Percentiles rank a stretch among this genome's conserved stretches.
Conservation (phyloP, 371 early-diverging fungal species). For the Thermomucor indicae-seudaticae region DNA sequence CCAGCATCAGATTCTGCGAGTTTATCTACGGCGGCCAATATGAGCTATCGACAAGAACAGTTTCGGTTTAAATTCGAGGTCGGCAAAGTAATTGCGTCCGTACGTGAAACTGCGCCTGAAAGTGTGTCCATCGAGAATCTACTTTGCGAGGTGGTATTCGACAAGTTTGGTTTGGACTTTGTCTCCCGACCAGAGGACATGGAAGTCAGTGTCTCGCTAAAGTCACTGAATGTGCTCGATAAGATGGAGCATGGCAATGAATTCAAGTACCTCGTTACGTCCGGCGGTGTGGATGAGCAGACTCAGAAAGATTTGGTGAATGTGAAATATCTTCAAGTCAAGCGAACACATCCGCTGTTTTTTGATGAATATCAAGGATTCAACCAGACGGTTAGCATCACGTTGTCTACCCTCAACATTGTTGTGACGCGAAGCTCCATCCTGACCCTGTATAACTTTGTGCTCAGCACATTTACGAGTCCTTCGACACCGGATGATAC, state of each 20-base stretch:
- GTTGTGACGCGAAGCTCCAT: conserved; percentile 70
- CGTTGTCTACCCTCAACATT: conserved; percentile 66
- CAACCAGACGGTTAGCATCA: conserved; percentile 67
- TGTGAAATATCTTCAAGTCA: conserved; percentile 59
- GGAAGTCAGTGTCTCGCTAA: conserved; percentile 57
- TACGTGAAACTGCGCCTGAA: conserved; percentile 44
- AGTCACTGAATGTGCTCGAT: conserved; percentile 62
- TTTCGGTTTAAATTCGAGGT: conserved; percentile 72
- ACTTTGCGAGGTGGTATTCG: conserved; percentile 53
- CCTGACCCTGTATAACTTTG: conserved; percentile 70
- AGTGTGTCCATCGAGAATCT: conserved; percentile 20
- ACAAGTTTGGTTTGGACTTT: conserved; percentile 54
- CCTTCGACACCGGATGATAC: conserved; percentile 11
- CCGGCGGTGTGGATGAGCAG: conserved; percentile 8
- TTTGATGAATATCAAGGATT: conserved; percentile 47
- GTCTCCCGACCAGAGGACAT: conserved; percentile 56
- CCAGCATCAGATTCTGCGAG: conserved; percentile 16
- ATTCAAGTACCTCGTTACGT: conserved; percentile 63
- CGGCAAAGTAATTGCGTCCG: conserved; percentile 60
- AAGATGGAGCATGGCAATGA: conserved; percentile 40
- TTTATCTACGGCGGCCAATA: conserved; percentile 12
- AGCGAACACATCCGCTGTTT: conserved; percentile 58
- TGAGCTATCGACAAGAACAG: conserved; percentile 40
- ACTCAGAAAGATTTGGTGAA: conserved; percentile 41
- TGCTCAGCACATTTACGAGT: conserved; percentile 67